phyloP scores from a whole-genome alignment of 2,329 filamentous ascomycete genomes.

The Pseudogymnoascus sp. region DNA sequence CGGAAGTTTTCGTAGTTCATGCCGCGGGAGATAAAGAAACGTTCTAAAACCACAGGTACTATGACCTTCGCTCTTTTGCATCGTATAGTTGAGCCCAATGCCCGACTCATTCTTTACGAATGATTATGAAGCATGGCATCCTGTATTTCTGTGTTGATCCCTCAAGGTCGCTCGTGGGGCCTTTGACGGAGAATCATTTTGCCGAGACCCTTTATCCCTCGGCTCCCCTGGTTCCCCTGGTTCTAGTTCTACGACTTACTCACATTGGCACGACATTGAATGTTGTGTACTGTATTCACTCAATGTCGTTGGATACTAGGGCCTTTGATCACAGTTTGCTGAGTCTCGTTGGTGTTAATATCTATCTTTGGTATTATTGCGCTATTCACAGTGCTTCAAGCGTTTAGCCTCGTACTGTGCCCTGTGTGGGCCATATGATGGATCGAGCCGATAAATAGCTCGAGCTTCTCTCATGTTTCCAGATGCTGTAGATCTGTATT shows the following conservation, averaged over 20 bases:
- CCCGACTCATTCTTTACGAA: not conserved
- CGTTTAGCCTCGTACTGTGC: not conserved
- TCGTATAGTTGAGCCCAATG: not conserved
- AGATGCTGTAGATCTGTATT: not conserved
- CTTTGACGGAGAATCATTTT: not conserved
- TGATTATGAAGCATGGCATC: not conserved
- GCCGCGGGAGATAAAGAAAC: not conserved
- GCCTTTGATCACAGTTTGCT: too few species aligned
- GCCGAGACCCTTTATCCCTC: not conserved
- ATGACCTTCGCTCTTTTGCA: not conserved
- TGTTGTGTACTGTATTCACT: not conserved
- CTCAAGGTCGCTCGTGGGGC: not conserved
- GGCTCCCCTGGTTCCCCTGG: not conserved
- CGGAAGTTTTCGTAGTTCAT: not conserved
- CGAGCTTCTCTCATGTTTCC: not conserved
- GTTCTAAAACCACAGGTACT: not conserved
- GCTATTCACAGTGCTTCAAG: too few species aligned
- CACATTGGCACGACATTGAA: not conserved
- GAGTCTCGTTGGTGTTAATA: not conserved
- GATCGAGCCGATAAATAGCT: not conserved
- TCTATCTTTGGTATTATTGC: too few species aligned
- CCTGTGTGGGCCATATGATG: not conserved
- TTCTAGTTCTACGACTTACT: not conserved
- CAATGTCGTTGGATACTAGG: not conserved
- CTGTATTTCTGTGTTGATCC: not conserved